Conservation (phyloP, 805 yeast genomes). For the Candida yuanshanica region DNA sequence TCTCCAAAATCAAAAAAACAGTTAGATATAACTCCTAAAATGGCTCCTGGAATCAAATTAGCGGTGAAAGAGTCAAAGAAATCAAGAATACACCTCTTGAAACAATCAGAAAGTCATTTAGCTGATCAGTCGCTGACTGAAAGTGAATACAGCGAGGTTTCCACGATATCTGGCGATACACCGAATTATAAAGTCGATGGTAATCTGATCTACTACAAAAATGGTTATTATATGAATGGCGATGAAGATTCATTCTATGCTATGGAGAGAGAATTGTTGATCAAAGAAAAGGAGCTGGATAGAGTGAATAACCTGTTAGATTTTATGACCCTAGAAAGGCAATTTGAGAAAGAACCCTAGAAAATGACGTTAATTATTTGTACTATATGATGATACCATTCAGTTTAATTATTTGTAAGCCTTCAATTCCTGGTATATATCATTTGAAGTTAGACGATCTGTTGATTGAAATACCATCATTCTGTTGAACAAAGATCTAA, state of each 20-base stretch:
- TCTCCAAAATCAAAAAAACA: conserved; percentile 17
- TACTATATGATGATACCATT: neutral
- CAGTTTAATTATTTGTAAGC: neutral
- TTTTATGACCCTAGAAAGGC: conserved; percentile 20
- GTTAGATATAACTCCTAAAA: conserved; percentile 16
- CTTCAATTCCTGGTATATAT: conserved; percentile 9
- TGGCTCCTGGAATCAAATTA: conserved; percentile 21
- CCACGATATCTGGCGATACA: conserved; percentile 20
- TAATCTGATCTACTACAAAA: conserved; percentile 22
- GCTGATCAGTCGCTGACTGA: conserved; percentile 15
- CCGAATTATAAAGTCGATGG: conserved; percentile 22
- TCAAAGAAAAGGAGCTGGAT: conserved; percentile 17
- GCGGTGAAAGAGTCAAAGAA: conserved; percentile 22
- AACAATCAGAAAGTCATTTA: conserved; percentile 4
- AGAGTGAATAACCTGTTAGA: conserved; percentile 18
- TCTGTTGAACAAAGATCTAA: conserved; percentile 28
- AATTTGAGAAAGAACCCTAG: conserved; percentile 6
- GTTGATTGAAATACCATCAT: conserved; percentile 40
- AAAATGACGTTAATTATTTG: neutral
- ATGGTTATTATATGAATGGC: conserved; percentile 21
- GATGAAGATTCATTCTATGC: conserved; percentile 20
- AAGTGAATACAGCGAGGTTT: conserved; percentile 23
- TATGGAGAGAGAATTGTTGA: conserved; percentile 15
- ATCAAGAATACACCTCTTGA: conserved; percentile 19
- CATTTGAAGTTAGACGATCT: conserved; percentile 26